Evolutionary conservation across 2,329 filamentous ascomycete species (phyloP), one percentile per base, ranked within the genome.

Genomic region (Apiospora marii): DNA sequence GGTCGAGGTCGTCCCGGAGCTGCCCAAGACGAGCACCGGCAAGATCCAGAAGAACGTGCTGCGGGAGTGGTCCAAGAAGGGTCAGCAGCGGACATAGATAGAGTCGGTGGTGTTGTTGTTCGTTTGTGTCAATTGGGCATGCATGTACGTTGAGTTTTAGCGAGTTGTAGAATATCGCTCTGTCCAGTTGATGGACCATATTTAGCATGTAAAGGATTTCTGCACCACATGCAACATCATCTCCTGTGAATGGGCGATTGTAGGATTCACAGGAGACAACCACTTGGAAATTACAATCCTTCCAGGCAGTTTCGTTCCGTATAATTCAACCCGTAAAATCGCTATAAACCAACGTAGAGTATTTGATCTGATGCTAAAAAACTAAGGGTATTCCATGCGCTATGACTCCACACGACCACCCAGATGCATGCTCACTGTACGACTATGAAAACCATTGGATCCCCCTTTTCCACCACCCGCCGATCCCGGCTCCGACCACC

Each of bases 1-100:
- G 79, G 89, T 92, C 0, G 94, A 97, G 82, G 86, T 98, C 61
- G 90, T 99, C n/a, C 76, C 85, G 7, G 95, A 98, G 82, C 85
- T 99, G 75, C 96, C 96, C 13, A 99, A 99, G 89, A 99, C 96
- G 41, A 96, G 93, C 82, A 99, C 96, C 0, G 96, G 96, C 3
- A 99, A 99, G 88, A 88, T 98, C 73, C 92, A 94, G 88, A 99
- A 99, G 90, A 98, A 98, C 79, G 90, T 97, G 8, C 83, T 99
- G 71, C 86, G 96, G 73, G 92, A 94, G 77, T 98, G 95, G 96
- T 70, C 48, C 1, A 70, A 43, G 48, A 51, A 70, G 24, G 68
- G 68, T 1, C 30, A 41, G 30, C 58, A 24, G 34, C 58, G 34
- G 58, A 22, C 53, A 19, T 61, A 53, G 24, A 49, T n/a, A n/a